Evolutionary conservation across 2,329 filamentous ascomycete genomes (phyloP), one percentile per base, ranked within the genome.

Genomic region (Diaporthe citriasiana): DNA sequence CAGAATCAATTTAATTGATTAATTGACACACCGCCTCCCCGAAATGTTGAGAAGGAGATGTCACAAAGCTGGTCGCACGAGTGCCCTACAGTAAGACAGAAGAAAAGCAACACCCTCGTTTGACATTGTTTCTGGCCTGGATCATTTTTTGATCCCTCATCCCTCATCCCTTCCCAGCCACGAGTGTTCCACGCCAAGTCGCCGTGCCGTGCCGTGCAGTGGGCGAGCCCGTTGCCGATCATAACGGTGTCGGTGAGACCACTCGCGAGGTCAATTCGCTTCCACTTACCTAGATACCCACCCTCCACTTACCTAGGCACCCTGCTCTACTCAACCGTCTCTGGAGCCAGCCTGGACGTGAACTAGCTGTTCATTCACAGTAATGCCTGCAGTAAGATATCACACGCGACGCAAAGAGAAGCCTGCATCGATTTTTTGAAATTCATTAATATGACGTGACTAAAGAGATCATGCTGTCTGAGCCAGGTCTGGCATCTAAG

Each of bases 401-500:
- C 30, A 66, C 60, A 7, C 1, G 13, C 60, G 51, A 12, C 0
- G 3, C n/a, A 6, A 17, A 8, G n/a, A 10, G 17, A 33, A 50
- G 12, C n/a, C 1, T 22, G 19, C 5, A 70, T n/a, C 9, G 22
- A 47, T 55, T 40, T 50, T 6, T 27, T 33, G 22, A 38, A 38
- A 27, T 50, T 38, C 56, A 51, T 60, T 19, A 51, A 59, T 70
- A 55, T 57, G 51, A 70, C 51, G 42, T 70, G 42, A 60, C 55
- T 50, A 59, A 38, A 50, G 40, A 59, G 33, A 60, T 56, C 56
- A 60, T 71, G 69, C 45, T 51, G 55, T 27, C 42, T 50, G 27
- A 60, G 55, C 55, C 38, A 45, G 51, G 55, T 63, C 66, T 57
- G 66, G 66, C 56, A 47, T 70, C 66, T 70, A 45, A 38, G 51